These are phyloP conservation scores for Furcasterigmium furcatum DNA, from an alignment of 2,329 filamentous ascomycete species.

Conservation along the genomic window DNA sequence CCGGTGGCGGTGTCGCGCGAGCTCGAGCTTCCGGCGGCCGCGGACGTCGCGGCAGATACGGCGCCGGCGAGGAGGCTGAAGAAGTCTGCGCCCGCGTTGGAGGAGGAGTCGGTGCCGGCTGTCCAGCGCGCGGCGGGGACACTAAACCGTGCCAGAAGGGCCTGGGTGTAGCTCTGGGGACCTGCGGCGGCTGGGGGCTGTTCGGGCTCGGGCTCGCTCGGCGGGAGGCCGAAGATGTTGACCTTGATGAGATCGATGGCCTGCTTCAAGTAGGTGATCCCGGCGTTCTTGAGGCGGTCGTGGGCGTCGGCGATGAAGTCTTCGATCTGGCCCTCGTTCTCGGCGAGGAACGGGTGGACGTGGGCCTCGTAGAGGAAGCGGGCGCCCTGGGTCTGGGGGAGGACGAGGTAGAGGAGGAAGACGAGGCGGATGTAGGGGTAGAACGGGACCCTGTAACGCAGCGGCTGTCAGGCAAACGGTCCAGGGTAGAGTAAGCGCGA, in stretches of 20 bases:
- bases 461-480: not conserved
- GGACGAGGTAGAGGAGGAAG: conserved; percentile 89
- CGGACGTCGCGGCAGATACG: conserved; percentile 58
- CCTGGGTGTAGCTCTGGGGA: conserved; percentile 68
- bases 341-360: conserved; percentile 81
- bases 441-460: conserved; percentile 69
- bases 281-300: conserved; percentile 72
- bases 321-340: conserved; percentile 88
- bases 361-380: conserved; percentile 80
- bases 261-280: conserved; percentile 71
- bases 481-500: not conserved
- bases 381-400: conserved; percentile 96
- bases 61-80: conserved; percentile 75
- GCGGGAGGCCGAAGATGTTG: conserved; percentile 74
- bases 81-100: conserved; percentile 50
- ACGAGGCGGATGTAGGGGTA: conserved; percentile 87
- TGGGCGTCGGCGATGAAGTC: conserved; percentile 81
- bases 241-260: conserved; percentile 70
- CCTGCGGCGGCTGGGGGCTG: conserved; percentile 38
- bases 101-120: conserved; percentile 33
- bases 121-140: conserved; percentile 67
- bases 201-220: conserved; percentile 37
- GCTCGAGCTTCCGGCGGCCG: conserved; percentile 27
- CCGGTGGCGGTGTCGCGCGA: conserved; percentile 7
- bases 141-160: conserved; percentile 80